These are phyloP conservation scores for Paramecium sexaurelia DNA, from an alignment of 73 alveolate genomes.

Conservation along the genomic window DNA sequence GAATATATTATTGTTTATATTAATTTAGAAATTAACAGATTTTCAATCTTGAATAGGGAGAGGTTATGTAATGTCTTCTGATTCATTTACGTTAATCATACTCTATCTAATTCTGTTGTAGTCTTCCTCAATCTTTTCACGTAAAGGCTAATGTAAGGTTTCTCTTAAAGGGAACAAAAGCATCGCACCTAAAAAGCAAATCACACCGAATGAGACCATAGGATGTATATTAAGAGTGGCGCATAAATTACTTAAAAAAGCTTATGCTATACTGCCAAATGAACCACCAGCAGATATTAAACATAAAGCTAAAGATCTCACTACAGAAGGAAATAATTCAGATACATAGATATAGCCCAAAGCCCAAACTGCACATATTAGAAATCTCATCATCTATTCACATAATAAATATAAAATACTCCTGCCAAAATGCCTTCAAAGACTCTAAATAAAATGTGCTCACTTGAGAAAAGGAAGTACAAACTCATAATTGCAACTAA, in stretches of 20 bases:
- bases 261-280: constrained; percentile 53
- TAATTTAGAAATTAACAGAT: no score
- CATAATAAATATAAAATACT: neutral
- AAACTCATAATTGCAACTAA: constrained; percentile 27
- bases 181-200: constrained; percentile 7
- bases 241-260: constrained; percentile 32
- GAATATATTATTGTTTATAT: no score
- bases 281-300: constrained; percentile 65
- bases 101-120: constrained; percentile 1
- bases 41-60: neutral
- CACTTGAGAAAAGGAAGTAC: constrained; percentile 12
- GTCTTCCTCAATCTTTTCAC: constrained; percentile 34
- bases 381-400: constrained; percentile 55
- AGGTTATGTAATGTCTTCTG: neutral
- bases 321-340: constrained; percentile 64
- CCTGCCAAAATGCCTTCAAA: constrained; percentile 22
- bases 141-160: constrained; percentile 47
- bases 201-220: constrained; percentile 50
- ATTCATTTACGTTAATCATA: neutral
- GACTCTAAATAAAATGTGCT: neutral
- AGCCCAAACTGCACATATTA: constrained; percentile 59
- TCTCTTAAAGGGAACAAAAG: constrained; percentile 56
- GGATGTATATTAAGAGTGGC: constrained; percentile 39
- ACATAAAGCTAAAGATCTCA: constrained; percentile 62
- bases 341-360: constrained; percentile 55